These are phyloP conservation scores for Suhomyces panamericanus DNA, from an alignment of 1,139 yeast genomes.

Conservation along the genomic window DNA sequence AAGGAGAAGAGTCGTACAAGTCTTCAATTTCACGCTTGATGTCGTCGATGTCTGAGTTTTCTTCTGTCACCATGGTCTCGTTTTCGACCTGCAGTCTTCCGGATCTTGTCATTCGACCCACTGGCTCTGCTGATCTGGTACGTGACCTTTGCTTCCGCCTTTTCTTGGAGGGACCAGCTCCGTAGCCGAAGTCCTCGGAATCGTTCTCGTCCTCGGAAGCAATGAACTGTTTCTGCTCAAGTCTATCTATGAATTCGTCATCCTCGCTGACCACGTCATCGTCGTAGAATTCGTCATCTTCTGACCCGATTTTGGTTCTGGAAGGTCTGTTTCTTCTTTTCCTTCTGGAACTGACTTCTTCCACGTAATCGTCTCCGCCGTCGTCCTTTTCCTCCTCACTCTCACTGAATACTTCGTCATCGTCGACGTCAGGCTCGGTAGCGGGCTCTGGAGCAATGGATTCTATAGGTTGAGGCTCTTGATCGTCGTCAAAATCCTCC, in stretches of 20 bases:
- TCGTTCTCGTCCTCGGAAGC: slow-evolving; percentile 41
- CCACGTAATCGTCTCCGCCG: slow-evolving; percentile 17
- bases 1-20: slow-evolving; percentile 52
- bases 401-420: slow-evolving; percentile 24
- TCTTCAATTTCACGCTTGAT: slow-evolving; percentile 54
- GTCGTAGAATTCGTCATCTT: slow-evolving; percentile 19
- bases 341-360: slow-evolving; percentile 12
- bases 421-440: slow-evolving; percentile 22
- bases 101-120: slow-evolving; percentile 20
- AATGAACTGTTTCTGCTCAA: slow-evolving; percentile 36
- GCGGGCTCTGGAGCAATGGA: slow-evolving; percentile 1
- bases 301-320: slow-evolving; percentile 9
- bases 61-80: slow-evolving; percentile 21
- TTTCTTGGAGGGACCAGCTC: slow-evolving; percentile 18
- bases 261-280: slow-evolving; percentile 17
- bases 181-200: slow-evolving; percentile 29
- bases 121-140: slow-evolving; percentile 27
- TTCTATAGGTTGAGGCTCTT: slow-evolving; percentile 18
- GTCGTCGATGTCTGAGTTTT: slow-evolving; percentile 29
- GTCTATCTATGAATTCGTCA: slow-evolving; percentile 31
- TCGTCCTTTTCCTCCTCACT: slow-evolving; percentile 12
- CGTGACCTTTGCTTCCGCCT: slow-evolving; percentile 27
- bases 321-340: slow-evolving; percentile 6
- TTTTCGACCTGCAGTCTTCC: slow-evolving; percentile 14
- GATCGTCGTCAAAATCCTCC: slow-evolving; percentile 38